Evolutionary conservation across 2,329 filamentous ascomycete species (phyloP).

Genomic region (Diatrype stigma): DNA sequence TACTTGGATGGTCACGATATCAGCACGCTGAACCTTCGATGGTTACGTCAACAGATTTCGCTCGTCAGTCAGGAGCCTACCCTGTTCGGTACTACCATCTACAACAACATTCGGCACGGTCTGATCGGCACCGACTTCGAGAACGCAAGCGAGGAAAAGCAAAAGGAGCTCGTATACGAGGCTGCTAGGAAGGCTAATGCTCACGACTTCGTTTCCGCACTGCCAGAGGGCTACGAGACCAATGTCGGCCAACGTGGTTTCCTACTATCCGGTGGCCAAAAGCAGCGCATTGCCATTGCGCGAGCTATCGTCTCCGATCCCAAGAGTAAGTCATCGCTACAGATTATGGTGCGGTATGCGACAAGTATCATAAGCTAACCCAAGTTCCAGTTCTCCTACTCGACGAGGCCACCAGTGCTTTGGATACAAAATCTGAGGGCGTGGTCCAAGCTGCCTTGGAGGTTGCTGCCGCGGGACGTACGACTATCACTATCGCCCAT

Average conservation of each 20-base stretch:
- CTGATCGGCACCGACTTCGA: slow-evolving; percentile 81
- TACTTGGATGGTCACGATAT: slow-evolving; percentile 81
- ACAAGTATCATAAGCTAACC: slow-evolving; percentile 10
- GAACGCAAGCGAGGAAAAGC: slow-evolving; percentile 60
- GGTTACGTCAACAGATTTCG: slow-evolving; percentile 88
- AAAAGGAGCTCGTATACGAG: slow-evolving; percentile 66
- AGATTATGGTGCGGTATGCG: neutral
- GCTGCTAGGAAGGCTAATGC: slow-evolving; percentile 91
- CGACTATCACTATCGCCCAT: slow-evolving; percentile 95
- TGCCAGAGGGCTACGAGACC: slow-evolving; percentile 89
- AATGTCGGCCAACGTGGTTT: slow-evolving; percentile 95
- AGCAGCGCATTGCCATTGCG: slow-evolving; percentile 94
- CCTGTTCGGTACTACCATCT: slow-evolving; percentile 85
- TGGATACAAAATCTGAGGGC: slow-evolving; percentile 92
- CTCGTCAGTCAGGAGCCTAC: slow-evolving; percentile 92
- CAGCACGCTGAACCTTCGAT: slow-evolving; percentile 75
- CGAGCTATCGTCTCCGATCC: slow-evolving; percentile 87
- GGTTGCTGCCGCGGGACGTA: slow-evolving; percentile 77
- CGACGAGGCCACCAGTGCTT: slow-evolving; percentile 89
- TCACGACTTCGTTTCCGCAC: slow-evolving; percentile 78
- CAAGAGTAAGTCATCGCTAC: slow-evolving; percentile 50
- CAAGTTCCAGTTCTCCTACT: slow-evolving; percentile 64
- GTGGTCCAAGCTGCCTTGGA: slow-evolving; percentile 92
- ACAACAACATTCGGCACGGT: slow-evolving; percentile 84
- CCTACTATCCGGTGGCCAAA: slow-evolving; percentile 88